Base-by-base conservation (phyloP, 495 filamentous ascomycete genomes). In the Talaromyces ruber region DNA sequence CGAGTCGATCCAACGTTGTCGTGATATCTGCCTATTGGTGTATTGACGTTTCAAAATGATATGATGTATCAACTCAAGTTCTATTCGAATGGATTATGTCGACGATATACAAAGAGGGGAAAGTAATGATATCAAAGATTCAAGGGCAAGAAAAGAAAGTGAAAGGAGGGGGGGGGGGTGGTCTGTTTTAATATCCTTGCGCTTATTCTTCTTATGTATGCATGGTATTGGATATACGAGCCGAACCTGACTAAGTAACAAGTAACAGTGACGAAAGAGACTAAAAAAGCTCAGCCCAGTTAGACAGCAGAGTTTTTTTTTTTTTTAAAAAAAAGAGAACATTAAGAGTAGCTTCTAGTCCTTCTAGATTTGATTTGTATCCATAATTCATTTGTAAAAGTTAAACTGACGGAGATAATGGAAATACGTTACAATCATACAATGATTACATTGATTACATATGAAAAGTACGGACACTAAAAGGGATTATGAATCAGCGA, bases 241-340 rank as follows among this genome's bases (percentile, higher is more conserved):
- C 34, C 14, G 14, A 14, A 5, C 47, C 47, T 52, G 18, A 52
- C 51, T 25, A 54, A 22, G 51, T 54, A 54, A 14, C 51, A 22
- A 34, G 28, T 57, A 57, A 57, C 54, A 57, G 54, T 57, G 54
- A 57, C 54, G 54, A 57, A 57, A 57, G 26, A 16, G 29, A 57
- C 43, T 21, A 47, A 47, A 47, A 45, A 47, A 47, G 21, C 43
- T 47, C 43, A 47, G 43, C 43, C 43, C 43, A 47, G 39, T 18
- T 37, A 37, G 32, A 37, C 32, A 37, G 14, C 34, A 52, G 47
- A 14, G 18, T 24, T n/a, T n/a, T n/a, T n/a, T n/a, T n/a, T n/a
- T n/a, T n/a, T n/a, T n/a, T n/a, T 6, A 52, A 24, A 25, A 24
- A 52, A 52, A 52, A 52, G 22, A 52, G 14, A 39, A 39, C 6